Conservation (phyloP, 345 rosid species). For the Psidium friedrichsthalianum region DNA sequence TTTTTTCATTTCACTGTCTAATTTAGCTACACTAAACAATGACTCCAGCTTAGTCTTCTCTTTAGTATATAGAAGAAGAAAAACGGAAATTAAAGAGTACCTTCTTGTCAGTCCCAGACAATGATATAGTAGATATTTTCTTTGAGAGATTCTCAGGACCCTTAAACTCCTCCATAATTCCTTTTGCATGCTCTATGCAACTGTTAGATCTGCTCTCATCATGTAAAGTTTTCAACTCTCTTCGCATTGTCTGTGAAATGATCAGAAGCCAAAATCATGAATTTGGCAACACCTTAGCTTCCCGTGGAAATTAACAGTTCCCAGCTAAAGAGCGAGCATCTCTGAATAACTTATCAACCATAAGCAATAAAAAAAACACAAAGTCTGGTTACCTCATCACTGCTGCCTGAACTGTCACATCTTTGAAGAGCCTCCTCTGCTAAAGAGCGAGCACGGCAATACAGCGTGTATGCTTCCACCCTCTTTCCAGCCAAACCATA, state of each 20-base stretch:
- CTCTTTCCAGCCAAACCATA: slow-evolving; percentile 91
- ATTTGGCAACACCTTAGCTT: background rate
- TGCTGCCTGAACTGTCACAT: slow-evolving; percentile 20
- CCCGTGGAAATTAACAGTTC: background rate
- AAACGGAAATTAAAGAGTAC: slow-evolving; percentile 15
- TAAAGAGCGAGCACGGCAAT: slow-evolving; percentile 62
- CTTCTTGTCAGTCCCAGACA: slow-evolving; percentile 49
- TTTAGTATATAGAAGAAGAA: background rate
- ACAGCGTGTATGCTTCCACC: slow-evolving; percentile 75
- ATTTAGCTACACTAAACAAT: background rate
- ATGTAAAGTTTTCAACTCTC: slow-evolving; percentile 51
- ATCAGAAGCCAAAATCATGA: background rate
- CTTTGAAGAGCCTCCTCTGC: slow-evolving; percentile 61
- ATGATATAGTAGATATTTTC: slow-evolving; percentile 60
- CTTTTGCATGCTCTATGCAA: slow-evolving; percentile 92
- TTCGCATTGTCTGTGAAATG: slow-evolving; percentile 29
- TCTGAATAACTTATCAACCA: background rate
- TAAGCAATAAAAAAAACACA: background rate
- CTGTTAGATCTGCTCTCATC: slow-evolving; percentile 71
- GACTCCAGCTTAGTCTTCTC: background rate
- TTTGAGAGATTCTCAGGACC: slow-evolving; percentile 75
- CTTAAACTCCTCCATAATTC: slow-evolving; percentile 68
- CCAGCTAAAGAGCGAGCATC: background rate
- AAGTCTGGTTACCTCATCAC: slow-evolving; percentile 39
- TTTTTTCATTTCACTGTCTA: background rate